Evolutionary conservation across 2,329 filamentous ascomycete species (phyloP), one percentile per base, ranked within the genome.

Genomic region (Xenoacremonium recifei): DNA sequence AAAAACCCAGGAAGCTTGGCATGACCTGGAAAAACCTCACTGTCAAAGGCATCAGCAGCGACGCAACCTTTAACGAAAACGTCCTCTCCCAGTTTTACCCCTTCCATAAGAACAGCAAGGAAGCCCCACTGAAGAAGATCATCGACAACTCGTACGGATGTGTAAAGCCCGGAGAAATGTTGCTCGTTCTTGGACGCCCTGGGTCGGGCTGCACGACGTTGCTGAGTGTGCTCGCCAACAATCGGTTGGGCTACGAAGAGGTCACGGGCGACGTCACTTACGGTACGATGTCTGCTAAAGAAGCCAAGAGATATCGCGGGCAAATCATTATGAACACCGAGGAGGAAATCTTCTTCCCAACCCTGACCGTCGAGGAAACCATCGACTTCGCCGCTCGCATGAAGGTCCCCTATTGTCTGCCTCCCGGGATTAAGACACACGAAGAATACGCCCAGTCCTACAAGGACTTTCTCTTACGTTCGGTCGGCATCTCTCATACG

Each of bases 271-370:
- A 84, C 23, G 72, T 86, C 3, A 65, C 68, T 16, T 85, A 76
- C 51, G 82, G 72, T 40, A 69, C 56, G 45, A 72, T 65, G 67
- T 72, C 53, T 66, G 75, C 63, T 54, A 72, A 55, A 58, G 77
- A 68, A 44, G 50, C 67, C 30, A 68, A 74, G 59, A 68, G 61
- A 9, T 82, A 79, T 50, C 66, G 72, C 2, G 74, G 76, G 2
- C 76, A 84, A 50, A 79, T 84, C 37, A 73, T 86, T 29, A 74
- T 88, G 46, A 89, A 89, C 62, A 87, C 84, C 15, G 82, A 87
- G 3, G 86, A 89, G 57, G 82, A 75, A 45, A 41, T 72, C 4
- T 71, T 72, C 54, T 89, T 87, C 48, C 82, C 87, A 0, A 77
- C 83, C 1, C 67, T 91, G 5, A 87, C 82, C 1, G 85, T 90